Percentiles rank a stretch among this genome's conserved stretches.
Conservation (phyloP, 2,329 filamentous ascomycete species). For the Ophiobolus disseminans region DNA sequence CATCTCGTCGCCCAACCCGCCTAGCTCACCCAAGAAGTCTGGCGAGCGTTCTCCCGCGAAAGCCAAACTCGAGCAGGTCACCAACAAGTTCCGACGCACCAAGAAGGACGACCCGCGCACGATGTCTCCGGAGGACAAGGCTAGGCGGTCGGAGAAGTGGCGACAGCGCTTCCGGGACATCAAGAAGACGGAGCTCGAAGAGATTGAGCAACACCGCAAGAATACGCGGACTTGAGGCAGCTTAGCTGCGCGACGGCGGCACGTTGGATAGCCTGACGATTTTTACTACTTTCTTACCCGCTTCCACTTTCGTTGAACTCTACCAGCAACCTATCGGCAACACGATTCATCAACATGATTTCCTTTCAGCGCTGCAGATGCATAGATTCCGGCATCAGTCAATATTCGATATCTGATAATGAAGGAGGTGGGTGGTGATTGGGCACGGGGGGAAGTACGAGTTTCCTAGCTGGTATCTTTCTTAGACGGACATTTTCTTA, state of each 20-base stretch:
- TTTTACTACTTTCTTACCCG: background rate
- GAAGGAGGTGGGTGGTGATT: background rate
- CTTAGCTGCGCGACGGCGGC: background rate
- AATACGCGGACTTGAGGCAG: conserved; percentile 11
- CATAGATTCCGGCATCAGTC: background rate
- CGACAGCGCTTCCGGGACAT: conserved; percentile 44
- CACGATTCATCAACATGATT: conserved; percentile 1
- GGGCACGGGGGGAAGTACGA: background rate
- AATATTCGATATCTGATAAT: background rate
- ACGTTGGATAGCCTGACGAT: conserved; percentile 1
- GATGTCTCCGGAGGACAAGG: conserved; percentile 49
- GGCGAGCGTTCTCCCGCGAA: conserved; percentile 54
- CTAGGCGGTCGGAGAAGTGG: conserved; percentile 46
- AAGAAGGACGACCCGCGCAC: conserved; percentile 46
- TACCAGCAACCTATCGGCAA: background rate
- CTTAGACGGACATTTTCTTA: conserved; percentile 7
- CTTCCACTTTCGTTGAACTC: background rate
- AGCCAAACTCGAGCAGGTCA: conserved; percentile 56
- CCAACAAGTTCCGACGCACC: conserved; percentile 52
- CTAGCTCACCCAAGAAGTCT: conserved; percentile 45
- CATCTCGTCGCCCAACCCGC: conserved; percentile 33
- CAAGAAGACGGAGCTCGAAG: conserved; percentile 37
- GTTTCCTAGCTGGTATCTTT: background rate
- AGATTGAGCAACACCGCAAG: conserved; percentile 33
- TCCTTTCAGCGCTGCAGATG: background rate